Evolutionary conservation across 2,329 filamentous ascomycete genomes (phyloP).

Genomic region (Dendrostoma leiphaemia): DNA sequence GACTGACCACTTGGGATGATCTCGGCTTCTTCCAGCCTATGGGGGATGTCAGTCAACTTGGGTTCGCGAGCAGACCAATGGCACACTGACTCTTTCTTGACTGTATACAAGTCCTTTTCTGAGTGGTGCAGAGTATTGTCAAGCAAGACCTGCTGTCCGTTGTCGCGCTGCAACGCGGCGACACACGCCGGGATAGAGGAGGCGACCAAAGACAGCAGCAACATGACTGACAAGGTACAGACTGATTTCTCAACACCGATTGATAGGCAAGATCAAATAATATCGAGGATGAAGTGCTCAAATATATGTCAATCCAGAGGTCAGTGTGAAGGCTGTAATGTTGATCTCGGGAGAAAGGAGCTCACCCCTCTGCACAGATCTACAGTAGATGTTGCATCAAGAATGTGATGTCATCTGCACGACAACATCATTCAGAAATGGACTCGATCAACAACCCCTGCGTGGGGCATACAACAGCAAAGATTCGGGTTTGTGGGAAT

Average conservation of each 20-base stretch:
- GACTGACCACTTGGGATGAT: constrained; percentile 25
- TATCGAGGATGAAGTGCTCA: too few species aligned
- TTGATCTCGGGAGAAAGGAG: not conserved
- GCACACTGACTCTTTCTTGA: constrained; percentile 2
- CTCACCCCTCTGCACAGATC: too few species aligned
- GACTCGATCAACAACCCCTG: too few species aligned
- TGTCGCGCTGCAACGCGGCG: not conserved
- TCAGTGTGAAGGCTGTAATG: not conserved
- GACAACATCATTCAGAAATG: too few species aligned
- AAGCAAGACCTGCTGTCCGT: constrained; percentile 1
- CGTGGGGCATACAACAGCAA: too few species aligned
- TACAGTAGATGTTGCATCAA: not conserved
- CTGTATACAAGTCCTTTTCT: not conserved
- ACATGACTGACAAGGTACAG: not conserved
- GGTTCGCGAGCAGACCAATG: too few species aligned
- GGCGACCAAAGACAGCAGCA: not conserved
- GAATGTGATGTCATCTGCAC: constrained; percentile 15
- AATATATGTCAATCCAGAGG: not conserved
- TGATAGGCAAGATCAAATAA: too few species aligned
- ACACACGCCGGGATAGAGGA: not conserved
- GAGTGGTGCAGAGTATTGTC: not conserved
- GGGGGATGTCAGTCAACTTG: not conserved
- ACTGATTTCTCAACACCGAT: too few species aligned
- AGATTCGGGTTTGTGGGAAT: too few species aligned
- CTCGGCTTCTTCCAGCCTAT: constrained; percentile 23